Conservation (phyloP, 2,329 filamentous ascomycete genomes). For the Leptographium lundbergii region DNA sequence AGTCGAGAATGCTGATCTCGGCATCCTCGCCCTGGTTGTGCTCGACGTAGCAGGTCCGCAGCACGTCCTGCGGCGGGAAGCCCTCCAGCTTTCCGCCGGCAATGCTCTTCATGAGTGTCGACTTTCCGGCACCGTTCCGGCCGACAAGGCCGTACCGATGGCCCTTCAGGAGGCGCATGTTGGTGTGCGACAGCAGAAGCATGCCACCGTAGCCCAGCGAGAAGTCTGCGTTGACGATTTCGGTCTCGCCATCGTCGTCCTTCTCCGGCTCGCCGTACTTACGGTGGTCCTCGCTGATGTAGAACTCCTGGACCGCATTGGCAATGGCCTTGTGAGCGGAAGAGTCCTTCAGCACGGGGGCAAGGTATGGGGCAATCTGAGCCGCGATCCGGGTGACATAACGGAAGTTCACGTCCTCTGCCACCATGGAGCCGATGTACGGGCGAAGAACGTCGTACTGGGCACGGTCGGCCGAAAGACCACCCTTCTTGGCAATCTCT, state of each 20-base stretch:
- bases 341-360: slow-evolving; percentile 50
- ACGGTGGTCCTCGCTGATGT: slow-evolving; percentile 72
- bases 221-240: slow-evolving; percentile 97
- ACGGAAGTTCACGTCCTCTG: slow-evolving; percentile 77
- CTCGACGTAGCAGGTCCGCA: slow-evolving; percentile 95
- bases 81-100: slow-evolving; percentile 92
- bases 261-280: slow-evolving; percentile 75
- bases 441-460: slow-evolving; percentile 55
- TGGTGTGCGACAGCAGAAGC: slow-evolving; percentile 92
- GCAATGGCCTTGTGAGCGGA: slow-evolving; percentile 52
- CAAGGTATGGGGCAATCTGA: slow-evolving; percentile 63
- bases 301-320: slow-evolving; percentile 63
- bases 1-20: slow-evolving; percentile 89
- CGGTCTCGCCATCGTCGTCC: slow-evolving; percentile 82
- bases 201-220: slow-evolving; percentile 96
- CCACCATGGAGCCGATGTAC: slow-evolving; percentile 75
- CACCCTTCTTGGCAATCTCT: slow-evolving; percentile 57
- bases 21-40: slow-evolving; percentile 98
- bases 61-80: slow-evolving; percentile 82
- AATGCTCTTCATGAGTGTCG: slow-evolving; percentile 97
- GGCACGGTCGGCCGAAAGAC: slow-evolving; percentile 40
- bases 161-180: slow-evolving; percentile 85
- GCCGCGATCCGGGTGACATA: slow-evolving; percentile 58
- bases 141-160: slow-evolving; percentile 96
- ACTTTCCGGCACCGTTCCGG: slow-evolving; percentile 95